These are phyloP conservation scores for Penicillium sp. DNA, from an alignment of 2,329 filamentous ascomycete species.

Conservation along the genomic window DNA sequence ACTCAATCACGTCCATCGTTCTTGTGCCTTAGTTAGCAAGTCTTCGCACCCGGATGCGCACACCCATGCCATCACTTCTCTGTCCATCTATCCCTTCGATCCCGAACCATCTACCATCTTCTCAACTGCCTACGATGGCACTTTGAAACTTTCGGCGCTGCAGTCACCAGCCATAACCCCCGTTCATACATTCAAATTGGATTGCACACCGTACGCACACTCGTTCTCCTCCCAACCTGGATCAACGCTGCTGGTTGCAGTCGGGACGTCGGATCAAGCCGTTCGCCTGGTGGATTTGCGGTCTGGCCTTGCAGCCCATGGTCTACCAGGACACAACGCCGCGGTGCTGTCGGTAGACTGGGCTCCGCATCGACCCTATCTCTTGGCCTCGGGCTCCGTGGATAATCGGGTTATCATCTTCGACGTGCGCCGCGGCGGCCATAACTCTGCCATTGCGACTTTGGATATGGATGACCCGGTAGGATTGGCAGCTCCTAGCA, in stretches of 20 bases:
- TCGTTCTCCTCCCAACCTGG: conserved; percentile 66
- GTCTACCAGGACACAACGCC: conserved; percentile 65
- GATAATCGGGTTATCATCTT: conserved; percentile 83
- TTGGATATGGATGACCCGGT: conserved; percentile 82
- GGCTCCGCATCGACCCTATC: conserved; percentile 77
- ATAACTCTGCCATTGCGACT: conserved; percentile 69
- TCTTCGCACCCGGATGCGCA: conserved; percentile 41
- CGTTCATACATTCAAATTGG: conserved; percentile 47
- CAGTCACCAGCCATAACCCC: conserved; percentile 41
- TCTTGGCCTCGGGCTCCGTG: conserved; percentile 79
- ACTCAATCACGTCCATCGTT: conserved; percentile 53
- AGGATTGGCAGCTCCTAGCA: conserved; percentile 55
- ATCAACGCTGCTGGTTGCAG: conserved; percentile 76
- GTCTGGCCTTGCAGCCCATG: conserved; percentile 73
- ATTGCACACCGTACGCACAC: conserved; percentile 59
- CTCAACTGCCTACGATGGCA: conserved; percentile 47
- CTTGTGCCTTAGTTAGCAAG: conserved; percentile 49
- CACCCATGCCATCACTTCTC: conserved; percentile 47
- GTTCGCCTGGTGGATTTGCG: conserved; percentile 84
- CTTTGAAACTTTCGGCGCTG: conserved; percentile 46
- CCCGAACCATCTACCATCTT: conserved; percentile 48
- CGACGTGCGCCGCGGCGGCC: conserved; percentile 73
- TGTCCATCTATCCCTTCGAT: conserved; percentile 51
- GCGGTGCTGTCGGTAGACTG: conserved; percentile 71
- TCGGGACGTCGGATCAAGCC: conserved; percentile 80